Evolutionary conservation across 2,329 filamentous ascomycete species (phyloP).

Genomic region (Berkeleyomyces basicola): DNA sequence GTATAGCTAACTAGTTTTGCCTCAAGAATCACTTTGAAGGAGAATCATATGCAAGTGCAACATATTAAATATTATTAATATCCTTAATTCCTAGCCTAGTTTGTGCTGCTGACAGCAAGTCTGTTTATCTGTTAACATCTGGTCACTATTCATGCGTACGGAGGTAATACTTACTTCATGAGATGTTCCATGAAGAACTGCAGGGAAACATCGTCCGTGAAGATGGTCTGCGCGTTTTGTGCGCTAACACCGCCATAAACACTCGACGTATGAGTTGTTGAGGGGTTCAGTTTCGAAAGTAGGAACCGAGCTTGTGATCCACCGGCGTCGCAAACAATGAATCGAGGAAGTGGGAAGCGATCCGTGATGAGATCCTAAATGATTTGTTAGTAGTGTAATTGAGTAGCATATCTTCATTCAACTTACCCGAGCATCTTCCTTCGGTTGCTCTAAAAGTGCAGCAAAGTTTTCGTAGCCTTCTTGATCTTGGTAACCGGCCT

Average conservation of each 20-base stretch:
- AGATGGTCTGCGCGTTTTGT: constrained; percentile 90
- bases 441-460: constrained; percentile 72
- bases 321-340: constrained; percentile 97
- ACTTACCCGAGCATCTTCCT: constrained; percentile 85
- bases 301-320: constrained; percentile 96
- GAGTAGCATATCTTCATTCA: not conserved
- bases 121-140: constrained; percentile 38
- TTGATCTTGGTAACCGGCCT: constrained; percentile 94
- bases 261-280: constrained; percentile 86
- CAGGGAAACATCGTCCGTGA: constrained; percentile 93
- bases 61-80: too few relatives aligned
- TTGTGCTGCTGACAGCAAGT: constrained; percentile 47
- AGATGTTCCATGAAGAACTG: constrained; percentile 99
- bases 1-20: too few relatives aligned
- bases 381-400: constrained; percentile 17
- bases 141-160: constrained; percentile 18
- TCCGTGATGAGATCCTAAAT: constrained; percentile 86
- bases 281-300: constrained; percentile 91
- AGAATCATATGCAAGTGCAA: too few relatives aligned
- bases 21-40: too few relatives aligned
- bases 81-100: constrained; percentile 22
- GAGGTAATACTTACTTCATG: constrained; percentile 64
- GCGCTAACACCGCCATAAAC: constrained; percentile 75
- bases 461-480: constrained; percentile 97
- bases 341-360: constrained; percentile 91